phyloP scores from a whole-genome alignment of 345 rosid species.

The Pistacia integerrima region DNA sequence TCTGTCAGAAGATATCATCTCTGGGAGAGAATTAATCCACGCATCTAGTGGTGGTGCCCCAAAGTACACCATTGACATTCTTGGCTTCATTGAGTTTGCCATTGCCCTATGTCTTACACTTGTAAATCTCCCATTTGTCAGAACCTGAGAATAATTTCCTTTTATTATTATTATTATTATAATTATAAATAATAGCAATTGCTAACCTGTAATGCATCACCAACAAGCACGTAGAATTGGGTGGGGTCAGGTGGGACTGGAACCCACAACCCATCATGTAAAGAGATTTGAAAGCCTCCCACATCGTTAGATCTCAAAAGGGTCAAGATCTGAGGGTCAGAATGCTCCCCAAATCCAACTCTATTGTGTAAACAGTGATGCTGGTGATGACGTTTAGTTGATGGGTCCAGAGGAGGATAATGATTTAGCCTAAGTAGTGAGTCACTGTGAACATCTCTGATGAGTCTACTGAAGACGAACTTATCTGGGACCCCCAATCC shows the following conservation, averaged over 20 bases:
- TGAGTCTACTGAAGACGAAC: slow-evolving; percentile 53
- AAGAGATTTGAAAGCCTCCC: slow-evolving; percentile 75
- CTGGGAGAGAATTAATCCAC: slow-evolving; percentile 55
- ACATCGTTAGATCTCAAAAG: slow-evolving; percentile 89
- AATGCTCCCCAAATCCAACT: slow-evolving; percentile 92
- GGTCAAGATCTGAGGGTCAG: slow-evolving; percentile 99
- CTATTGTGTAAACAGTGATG: slow-evolving; percentile 22
- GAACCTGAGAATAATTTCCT: slow-evolving; percentile 37
- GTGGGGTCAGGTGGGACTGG: slow-evolving; percentile 81
- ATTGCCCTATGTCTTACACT: slow-evolving; percentile 87
- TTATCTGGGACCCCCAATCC: slow-evolving; percentile 65
- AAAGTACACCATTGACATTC: slow-evolving; percentile 84
- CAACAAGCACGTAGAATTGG: slow-evolving; percentile 75
- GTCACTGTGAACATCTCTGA: slow-evolving; percentile 77
- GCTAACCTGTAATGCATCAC: slow-evolving; percentile 81
- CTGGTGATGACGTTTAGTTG: slow-evolving; percentile 18
- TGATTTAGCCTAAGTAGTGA: slow-evolving; percentile 76
- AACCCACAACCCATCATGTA: slow-evolving; percentile 68
- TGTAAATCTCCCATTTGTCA: slow-evolving; percentile 84
- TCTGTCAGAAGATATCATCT: slow-evolving; percentile 50
- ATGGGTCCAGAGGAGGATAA: slow-evolving; percentile 60
- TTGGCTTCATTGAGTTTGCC: slow-evolving; percentile 52
- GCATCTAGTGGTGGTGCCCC: slow-evolving; percentile 81
- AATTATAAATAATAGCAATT: not conserved
- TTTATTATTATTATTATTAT: too few relatives aligned